Conservation (phyloP, 495 filamentous ascomycete genomes). For the Ramalina peruviana region DNA sequence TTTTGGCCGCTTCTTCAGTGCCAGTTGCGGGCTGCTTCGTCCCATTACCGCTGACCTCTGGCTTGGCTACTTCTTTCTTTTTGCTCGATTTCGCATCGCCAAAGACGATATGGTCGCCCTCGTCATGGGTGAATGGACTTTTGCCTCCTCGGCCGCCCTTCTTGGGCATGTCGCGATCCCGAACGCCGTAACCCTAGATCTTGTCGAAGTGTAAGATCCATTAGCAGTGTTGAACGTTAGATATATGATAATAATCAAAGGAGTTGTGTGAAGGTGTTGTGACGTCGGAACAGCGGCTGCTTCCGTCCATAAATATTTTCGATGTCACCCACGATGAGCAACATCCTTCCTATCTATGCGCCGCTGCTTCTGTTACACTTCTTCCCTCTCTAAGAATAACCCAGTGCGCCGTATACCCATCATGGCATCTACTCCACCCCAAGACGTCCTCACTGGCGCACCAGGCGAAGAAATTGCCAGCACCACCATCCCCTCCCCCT, state of each 20-base stretch:
- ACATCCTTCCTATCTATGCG: too few relatives aligned
- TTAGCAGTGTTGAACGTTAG: too few relatives aligned
- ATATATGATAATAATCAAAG: too few relatives aligned
- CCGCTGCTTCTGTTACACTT: too few relatives aligned
- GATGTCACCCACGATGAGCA: too few relatives aligned
- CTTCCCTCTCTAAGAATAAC: not conserved
- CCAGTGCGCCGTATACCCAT: not conserved
- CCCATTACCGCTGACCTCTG: conserved; percentile 28
- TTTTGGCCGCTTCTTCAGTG: conserved; percentile 47
- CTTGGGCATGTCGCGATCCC: conserved; percentile 10
- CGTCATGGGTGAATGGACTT: conserved; percentile 15
- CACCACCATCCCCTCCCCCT: conserved; percentile 10
- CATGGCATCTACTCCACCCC: conserved; percentile 1
- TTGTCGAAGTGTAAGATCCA: too few relatives aligned
- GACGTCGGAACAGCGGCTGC: too few relatives aligned
- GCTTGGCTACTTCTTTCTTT: conserved; percentile 19
- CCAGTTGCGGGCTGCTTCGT: conserved; percentile 24
- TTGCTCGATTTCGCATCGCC: conserved; percentile 45
- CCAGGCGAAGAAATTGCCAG: conserved; percentile 24
- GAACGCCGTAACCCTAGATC: too few relatives aligned
- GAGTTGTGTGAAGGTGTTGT: too few relatives aligned
- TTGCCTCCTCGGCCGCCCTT: conserved; percentile 11
- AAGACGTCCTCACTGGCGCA: conserved; percentile 24
- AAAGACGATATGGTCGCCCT: conserved; percentile 55
- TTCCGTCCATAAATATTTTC: too few relatives aligned